Evolutionary conservation across 2,329 filamentous ascomycete species (phyloP).

Genomic region (Catunica adiposa): DNA sequence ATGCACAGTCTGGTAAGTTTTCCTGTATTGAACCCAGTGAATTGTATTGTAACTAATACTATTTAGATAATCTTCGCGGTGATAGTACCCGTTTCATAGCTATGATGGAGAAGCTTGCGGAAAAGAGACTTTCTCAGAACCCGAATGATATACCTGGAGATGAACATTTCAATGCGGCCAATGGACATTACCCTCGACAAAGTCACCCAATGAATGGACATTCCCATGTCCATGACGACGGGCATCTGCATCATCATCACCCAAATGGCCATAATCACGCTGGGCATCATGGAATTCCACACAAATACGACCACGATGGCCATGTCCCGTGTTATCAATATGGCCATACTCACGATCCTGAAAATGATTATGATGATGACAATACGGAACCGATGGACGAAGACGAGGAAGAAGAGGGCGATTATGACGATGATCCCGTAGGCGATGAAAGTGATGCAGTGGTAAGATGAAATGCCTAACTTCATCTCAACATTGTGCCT

Average conservation of each 20-base stretch:
- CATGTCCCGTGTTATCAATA: conserved; percentile 42
- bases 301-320: conserved; percentile 44
- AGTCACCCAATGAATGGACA: conserved; percentile 34
- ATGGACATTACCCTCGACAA: not conserved
- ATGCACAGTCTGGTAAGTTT: not conserved
- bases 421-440: conserved; percentile 22
- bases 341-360: conserved; percentile 41
- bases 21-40: conserved; percentile 37
- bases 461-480: not conserved
- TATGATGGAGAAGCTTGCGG: conserved; percentile 99
- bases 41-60: not conserved
- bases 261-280: conserved; percentile 52
- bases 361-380: conserved; percentile 34
- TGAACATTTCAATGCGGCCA: not conserved
- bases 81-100: conserved; percentile 99
- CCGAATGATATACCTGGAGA: conserved; percentile 1
- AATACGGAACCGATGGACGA: conserved; percentile 42
- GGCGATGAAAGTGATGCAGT: conserved; percentile 14
- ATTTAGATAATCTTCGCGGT: conserved; percentile 74
- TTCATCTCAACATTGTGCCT: not conserved
- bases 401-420: conserved; percentile 63
- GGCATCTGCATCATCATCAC: conserved; percentile 47
- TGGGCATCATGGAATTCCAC: conserved; percentile 38
- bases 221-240: conserved; percentile 42
- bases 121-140: conserved; percentile 55